Percentiles rank a stretch among this genome's conserved stretches.
phyloP scores from a whole-genome alignment of 1,139 yeast genomes.

The Hemisphaericaspora xylofermentans region DNA sequence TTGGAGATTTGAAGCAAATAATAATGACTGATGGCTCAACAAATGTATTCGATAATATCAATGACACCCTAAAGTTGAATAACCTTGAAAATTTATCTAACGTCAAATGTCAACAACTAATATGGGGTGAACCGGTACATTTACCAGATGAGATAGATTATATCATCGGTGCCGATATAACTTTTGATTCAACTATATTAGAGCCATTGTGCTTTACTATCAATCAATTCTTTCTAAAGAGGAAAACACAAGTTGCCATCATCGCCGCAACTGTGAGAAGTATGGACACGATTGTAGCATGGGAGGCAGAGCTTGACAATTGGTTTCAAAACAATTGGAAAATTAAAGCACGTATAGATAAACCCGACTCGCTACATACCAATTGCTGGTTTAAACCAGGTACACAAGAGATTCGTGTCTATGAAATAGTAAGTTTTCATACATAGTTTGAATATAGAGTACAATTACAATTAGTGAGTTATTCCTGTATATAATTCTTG shows the following conservation, averaged over 20 bases:
- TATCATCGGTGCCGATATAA: slow-evolving; percentile 80
- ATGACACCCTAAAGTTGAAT: slow-evolving; percentile 49
- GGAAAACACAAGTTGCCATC: slow-evolving; percentile 34
- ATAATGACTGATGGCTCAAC: slow-evolving; percentile 78
- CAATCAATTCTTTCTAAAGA: slow-evolving; percentile 32
- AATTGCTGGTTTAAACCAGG: slow-evolving; percentile 30
- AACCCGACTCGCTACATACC: slow-evolving; percentile 21
- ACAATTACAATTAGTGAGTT: too few species aligned
- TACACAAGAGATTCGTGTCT: slow-evolving; percentile 46
- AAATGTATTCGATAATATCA: slow-evolving; percentile 53
- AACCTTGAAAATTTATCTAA: slow-evolving; percentile 11
- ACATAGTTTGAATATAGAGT: not conserved
- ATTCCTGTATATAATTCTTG: slow-evolving; percentile 13
- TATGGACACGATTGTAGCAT: slow-evolving; percentile 50
- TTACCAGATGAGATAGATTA: slow-evolving; percentile 38
- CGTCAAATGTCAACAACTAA: slow-evolving; percentile 29
- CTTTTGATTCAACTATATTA: slow-evolving; percentile 70
- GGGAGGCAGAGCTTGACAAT: slow-evolving; percentile 45
- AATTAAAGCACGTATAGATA: slow-evolving; percentile 16
- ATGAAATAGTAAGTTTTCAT: slow-evolving; percentile 15
- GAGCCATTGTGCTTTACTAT: slow-evolving; percentile 55
- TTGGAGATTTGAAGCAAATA: slow-evolving; percentile 26
- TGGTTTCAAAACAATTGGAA: slow-evolving; percentile 27
- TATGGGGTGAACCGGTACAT: slow-evolving; percentile 55
- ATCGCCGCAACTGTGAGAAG: slow-evolving; percentile 78